These are phyloP conservation scores for Fusarium stilboides DNA, from an alignment of 2,329 filamentous ascomycete genomes.

Conservation along the genomic window DNA sequence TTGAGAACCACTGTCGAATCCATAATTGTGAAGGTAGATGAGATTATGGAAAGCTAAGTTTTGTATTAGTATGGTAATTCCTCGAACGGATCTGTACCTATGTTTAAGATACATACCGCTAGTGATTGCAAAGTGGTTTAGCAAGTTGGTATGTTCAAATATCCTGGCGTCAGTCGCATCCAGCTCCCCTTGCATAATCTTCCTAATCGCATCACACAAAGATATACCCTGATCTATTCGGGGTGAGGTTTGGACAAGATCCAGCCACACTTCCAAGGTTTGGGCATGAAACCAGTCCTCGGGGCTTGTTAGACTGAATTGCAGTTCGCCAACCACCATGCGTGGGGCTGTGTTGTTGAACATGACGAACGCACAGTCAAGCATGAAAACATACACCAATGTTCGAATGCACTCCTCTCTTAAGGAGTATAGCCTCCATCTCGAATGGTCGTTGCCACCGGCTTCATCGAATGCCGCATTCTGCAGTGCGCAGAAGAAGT, in stretches of 20 bases:
- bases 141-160: conserved; percentile 13
- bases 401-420: conserved; percentile 33
- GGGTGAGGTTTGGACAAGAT: no score
- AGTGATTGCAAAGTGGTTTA: conserved; percentile 28
- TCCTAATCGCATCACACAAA: conserved; percentile 2
- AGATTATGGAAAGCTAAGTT: conserved; percentile 33
- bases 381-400: conserved; percentile 21
- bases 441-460: background rate
- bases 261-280: background rate
- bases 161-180: background rate
- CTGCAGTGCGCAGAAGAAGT: background rate
- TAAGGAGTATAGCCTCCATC: conserved; percentile 5
- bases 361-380: conserved; percentile 35
- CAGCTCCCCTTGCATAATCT: background rate
- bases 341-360: conserved; percentile 30
- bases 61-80: background rate
- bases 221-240: background rate
- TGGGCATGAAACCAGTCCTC: conserved; percentile 23
- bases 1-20: background rate
- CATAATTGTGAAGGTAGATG: conserved; percentile 23
- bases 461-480: background rate
- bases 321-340: conserved; percentile 22
- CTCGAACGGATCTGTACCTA: background rate
- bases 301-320: conserved; percentile 13
- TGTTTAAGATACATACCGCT: conserved; percentile 15